Base-by-base conservation (phyloP, 768 basidiomycete species). In the Tremella yokohamensis region DNA sequence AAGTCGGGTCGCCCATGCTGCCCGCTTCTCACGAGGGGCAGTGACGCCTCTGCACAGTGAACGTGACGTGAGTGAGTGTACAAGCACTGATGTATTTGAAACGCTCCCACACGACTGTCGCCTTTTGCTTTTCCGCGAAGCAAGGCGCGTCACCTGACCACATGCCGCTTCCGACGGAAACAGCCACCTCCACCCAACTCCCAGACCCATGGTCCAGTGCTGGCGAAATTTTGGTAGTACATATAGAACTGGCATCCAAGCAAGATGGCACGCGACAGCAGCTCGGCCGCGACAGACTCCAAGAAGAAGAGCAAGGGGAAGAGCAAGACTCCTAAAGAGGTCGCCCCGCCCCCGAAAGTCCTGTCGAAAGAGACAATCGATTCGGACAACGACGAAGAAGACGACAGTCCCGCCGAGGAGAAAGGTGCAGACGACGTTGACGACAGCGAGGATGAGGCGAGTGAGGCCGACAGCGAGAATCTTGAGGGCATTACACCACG, bases 401-500 rank as follows among this genome's bases (percentile, higher is more conserved):
- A 48, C 47, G 20, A 19, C 47, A 12, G 20, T 48, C 11, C 29
- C 4, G 29, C 29, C 29, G 29, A 34, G 29, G 29, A 34, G 29
- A 34, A 58, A n/a, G 40, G 42, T 40, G 49, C 49, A 11, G 57
- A 58, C 56, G 52, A 55, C 52, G 48, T 47, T 18, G 18, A 20
- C n/a, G 63, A 53, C 18, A 22, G 48, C 1, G 42, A 6, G 7
- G 42, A 45, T 22, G 42, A 15, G 42, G 22, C n/a, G 22, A 45
- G 49, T 26, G 45, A 45, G 3, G 51, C 38, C 8, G 63, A 61
- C 15, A 59, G 56, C 38, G 59, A 61, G 29, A 64, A 72, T 29
- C 40, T 72, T 15, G 70, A 72, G 40, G 50, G 40, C 47, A 52
- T 67, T 11, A 49, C 48, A 8, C 64, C 70, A 6, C 29, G 29